Evolutionary conservation across 2,329 filamentous ascomycete species (phyloP), one percentile per base, ranked within the genome.

Genomic region (Fusarium sp.): DNA sequence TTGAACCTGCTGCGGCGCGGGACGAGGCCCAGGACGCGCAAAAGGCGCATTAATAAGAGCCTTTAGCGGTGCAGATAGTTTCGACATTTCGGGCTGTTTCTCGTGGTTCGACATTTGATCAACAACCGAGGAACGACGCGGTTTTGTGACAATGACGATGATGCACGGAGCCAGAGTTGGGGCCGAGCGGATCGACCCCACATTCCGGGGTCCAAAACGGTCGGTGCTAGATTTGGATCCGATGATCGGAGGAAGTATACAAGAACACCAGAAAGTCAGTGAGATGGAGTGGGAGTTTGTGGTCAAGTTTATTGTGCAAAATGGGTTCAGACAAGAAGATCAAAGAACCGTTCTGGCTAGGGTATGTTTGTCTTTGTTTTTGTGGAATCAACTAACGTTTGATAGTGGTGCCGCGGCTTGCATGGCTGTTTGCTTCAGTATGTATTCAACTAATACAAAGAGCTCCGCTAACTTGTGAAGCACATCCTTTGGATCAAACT

Each of bases 31-130:
- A 0, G 92, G 89, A 3, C 87, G 84, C 43, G 92, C 88, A 73
- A 89, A 87, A 6, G 91, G 85, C 62, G 90, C 87, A 73, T 91
- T 91, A 80, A 94, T 91, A 67, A 94, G 87, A 46, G 88, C 85
- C 80, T 94, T 94, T 72, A 95, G 84, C 50, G 88, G 81, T 2
- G 87, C 83, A 2, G 91, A 92, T 21, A 95, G 85, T 78, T 92
- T 94, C 8, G 91, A 89, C 91, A 93, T 94, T 71, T 75, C 79
- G 60, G 42, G 44, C 28, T 47, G 36, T 28, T 66, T 61, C 28
- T 66, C 50, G 42, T 65, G 54, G 36, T 65, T 40, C 38, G 69
- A 61, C 72, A 74, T 74, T n/a, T 49, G 31, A 26, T 24, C 46
- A 22, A 34, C 36, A 31, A 14, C 66, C 49, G 67, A 70, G 59